These are phyloP conservation scores for Mucor velutinosus DNA, from an alignment of 371 early-diverging fungal species.

Conservation along the genomic window DNA sequence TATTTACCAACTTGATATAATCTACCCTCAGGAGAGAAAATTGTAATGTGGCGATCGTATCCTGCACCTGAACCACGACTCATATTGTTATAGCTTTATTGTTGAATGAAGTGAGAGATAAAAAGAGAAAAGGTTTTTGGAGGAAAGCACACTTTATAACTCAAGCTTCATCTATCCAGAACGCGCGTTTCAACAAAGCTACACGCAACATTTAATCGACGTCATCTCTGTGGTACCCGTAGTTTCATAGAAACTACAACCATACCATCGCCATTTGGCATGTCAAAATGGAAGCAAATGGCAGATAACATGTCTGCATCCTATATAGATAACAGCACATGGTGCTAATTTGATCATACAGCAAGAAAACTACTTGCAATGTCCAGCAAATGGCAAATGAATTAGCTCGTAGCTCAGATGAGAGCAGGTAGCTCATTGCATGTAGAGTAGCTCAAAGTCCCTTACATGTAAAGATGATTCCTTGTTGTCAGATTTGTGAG, in stretches of 20 bases:
- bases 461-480: no score
- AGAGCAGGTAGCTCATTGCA: no score
- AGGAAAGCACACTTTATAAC: background rate
- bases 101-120: background rate
- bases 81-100: slow-evolving; percentile 40
- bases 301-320: no score
- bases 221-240: slow-evolving; percentile 1
- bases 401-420: no score
- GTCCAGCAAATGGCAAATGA: no score
- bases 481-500: no score
- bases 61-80: slow-evolving; percentile 81
- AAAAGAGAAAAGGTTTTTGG: background rate
- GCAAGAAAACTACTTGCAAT: no score
- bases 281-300: no score
- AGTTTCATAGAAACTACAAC: background rate
- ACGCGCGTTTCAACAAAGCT: slow-evolving; percentile 6
- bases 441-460: no score
- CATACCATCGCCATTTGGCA: no score
- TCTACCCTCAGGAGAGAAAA: slow-evolving; percentile 98
- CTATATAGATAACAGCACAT: no score
- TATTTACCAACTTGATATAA: slow-evolving; percentile 97
- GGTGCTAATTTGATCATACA: no score
- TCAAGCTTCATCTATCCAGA: background rate
- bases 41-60: slow-evolving; percentile 98
- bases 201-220: slow-evolving; percentile 4